Base-by-base conservation (phyloP, 352 stramenopile species). In the Globisporangium splendens region DNA sequence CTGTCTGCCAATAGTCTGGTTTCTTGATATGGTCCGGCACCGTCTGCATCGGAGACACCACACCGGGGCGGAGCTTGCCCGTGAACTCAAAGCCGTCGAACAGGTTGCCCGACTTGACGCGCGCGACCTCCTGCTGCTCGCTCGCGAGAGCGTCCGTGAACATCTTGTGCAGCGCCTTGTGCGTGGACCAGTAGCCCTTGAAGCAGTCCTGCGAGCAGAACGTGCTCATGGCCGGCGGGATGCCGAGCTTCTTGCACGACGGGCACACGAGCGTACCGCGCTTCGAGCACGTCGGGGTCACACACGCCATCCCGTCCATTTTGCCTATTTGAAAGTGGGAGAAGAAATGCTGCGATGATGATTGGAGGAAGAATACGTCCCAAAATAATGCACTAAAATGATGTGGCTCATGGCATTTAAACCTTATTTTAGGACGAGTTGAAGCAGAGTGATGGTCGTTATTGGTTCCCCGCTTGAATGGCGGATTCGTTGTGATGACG, bases 181-280 rank as follows among this genome's bases (percentile, higher is more conserved):
- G 96, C 46, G 82, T 72, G 17, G 71, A 68, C 84, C 97, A 99
- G 74, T 98, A 96, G 33, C 65, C 66, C 73, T 98, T 98, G 74
- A 99, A 99, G 71, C 97, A 99, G 15, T 90, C 72, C 79, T 99
- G 94, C 49, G 76, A 86, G 79, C 93, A 98, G 74, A 98, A 98
- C 33, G 73, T 87, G 73, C 81, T 93, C 73, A 91, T 90, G 58
- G 79, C 75, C 18, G 79, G 55, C 20, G 89, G 90, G 42, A 97
- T 83, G 42, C 83, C 86, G 24, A 97, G 69, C 71, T 96, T 96
- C 69, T 93, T 92, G 78, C 91, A 98, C 15, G 86, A 96, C 22
- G 92, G 92, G 60, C 92, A 98, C 52, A 84, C 70, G 68, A 97
- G 90, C 60, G 81, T 75, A 49, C 87, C 89, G 54, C 69, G 73